Conservation (phyloP, 441 rosid genomes). For the Arabidopsis lyrata region DNA sequence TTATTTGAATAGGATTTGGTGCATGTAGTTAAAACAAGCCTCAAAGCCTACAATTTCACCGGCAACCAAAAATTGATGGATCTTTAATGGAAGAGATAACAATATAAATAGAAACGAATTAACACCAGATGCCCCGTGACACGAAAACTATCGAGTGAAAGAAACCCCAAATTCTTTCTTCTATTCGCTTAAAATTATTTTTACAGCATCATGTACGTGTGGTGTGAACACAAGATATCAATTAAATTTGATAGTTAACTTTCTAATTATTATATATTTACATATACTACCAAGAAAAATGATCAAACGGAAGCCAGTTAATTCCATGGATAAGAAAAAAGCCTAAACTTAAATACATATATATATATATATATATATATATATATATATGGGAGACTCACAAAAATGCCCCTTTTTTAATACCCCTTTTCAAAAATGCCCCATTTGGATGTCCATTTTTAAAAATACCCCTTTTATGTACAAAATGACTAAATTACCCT, state of each 20-base stretch:
- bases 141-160: conserved; percentile 45
- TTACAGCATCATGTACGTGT: neutral
- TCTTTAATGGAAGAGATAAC: neutral
- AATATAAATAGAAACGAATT: neutral
- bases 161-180: conserved; percentile 31
- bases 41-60: too few relatives aligned
- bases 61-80: neutral
- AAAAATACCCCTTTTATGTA: too few relatives aligned
- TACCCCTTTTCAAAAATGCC: too few relatives aligned
- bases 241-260: neutral
- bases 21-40: too few relatives aligned
- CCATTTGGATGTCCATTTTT: too few relatives aligned
- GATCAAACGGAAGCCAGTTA: neutral
- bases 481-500: too few relatives aligned
- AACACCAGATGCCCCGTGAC: conserved; percentile 30
- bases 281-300: neutral
- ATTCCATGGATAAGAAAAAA: neutral
- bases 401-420: too few relatives aligned
- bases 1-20: too few relatives aligned
- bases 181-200: neutral
- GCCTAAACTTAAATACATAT: neutral
- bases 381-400: too few relatives aligned
- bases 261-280: neutral
- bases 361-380: too few relatives aligned
- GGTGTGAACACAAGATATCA: neutral